Base-by-base conservation (phyloP, 2,329 filamentous ascomycete genomes). In the Cadophora gregata region DNA sequence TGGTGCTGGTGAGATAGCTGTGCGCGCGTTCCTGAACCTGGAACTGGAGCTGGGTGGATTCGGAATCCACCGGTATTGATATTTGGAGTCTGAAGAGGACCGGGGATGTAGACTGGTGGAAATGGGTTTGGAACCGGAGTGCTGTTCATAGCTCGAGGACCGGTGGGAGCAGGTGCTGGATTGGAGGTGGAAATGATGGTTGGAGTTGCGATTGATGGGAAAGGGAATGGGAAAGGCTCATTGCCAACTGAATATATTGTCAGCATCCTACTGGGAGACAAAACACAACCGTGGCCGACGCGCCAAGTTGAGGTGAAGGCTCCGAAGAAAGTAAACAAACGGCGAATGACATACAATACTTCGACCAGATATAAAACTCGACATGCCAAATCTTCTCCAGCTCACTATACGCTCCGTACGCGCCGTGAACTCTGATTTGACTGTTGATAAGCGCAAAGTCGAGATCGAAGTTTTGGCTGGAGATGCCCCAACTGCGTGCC, bases 161-260 rank as follows among this genome's bases (percentile, higher is more conserved):
- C 59, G 12, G 27, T 51, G 14, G 59, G 59, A 19, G 27, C 31
- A 5, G 59, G 59, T 4, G 47, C 59, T 51, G 59, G 59, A n/a
- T 62, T 62, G 27, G 21, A 36, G 59, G n/a, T 6, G 10, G 59
- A 62, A 47, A 51, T 62, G 29, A 62, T 45, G 1, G 31, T 36
- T 14, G 59, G 25, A 8, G 14, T 31, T n/a, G 59, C 25, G 45
- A n/a, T 51, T 4, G 59, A 51, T 27, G 59, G 59, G 59, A 62
- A 62, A 12, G 59, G 59, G 47, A 62, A 62, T 36, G 59, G 59
- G 47, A 51, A 62, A 14, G 59, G 45, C 25, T 62, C 59, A 12
- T 7, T 29, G n/a, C 25, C 42, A n/a, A 62, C 59, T 62, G 19
- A 12, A 36, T 12, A 25, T 10, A 16, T 19, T 24, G n/a, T 62